Conservation (phyloP, 148 eudicot genomes). For the Vaccinium darrowii region DNA sequence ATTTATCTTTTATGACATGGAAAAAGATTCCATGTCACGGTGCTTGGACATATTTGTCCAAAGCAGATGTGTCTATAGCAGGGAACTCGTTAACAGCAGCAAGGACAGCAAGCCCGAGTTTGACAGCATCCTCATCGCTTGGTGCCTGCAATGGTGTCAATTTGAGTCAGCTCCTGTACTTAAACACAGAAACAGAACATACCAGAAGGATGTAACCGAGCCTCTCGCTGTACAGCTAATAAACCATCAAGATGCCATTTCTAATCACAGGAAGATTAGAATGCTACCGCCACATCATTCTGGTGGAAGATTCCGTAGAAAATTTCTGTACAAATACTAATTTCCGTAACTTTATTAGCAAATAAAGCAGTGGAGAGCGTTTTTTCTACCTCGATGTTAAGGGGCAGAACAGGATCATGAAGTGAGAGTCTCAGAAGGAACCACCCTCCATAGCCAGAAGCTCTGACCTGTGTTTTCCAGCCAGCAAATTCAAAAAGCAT, state of each 20-base stretch:
- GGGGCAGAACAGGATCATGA: constrained; percentile 98
- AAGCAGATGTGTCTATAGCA: constrained; percentile 75
- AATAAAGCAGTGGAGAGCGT: background rate
- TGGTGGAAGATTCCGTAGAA: background rate
- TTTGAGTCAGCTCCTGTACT: background rate
- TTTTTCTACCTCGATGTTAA: constrained; percentile 79
- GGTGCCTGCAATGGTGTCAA: constrained; percentile 49
- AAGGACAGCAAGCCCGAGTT: constrained; percentile 69
- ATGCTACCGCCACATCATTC: background rate
- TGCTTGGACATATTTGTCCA: constrained; percentile 49
- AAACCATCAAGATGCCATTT: background rate
- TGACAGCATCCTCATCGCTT: constrained; percentile 66
- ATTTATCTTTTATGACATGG: background rate
- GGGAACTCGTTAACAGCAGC: constrained; percentile 57
- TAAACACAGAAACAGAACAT: background rate
- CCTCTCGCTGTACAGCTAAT: background rate
- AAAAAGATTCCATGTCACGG: background rate
- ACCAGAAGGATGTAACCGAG: background rate
- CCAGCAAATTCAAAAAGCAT: constrained; percentile 10
- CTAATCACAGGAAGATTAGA: background rate
- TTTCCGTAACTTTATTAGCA: background rate
- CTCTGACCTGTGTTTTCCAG: constrained; percentile 65
- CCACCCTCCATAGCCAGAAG: constrained; percentile 96
- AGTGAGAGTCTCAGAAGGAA: constrained; percentile 94
- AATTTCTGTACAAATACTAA: background rate